Conservation (phyloP, 371 early-diverging fungal species). For the Massospora cicadina region DNA sequence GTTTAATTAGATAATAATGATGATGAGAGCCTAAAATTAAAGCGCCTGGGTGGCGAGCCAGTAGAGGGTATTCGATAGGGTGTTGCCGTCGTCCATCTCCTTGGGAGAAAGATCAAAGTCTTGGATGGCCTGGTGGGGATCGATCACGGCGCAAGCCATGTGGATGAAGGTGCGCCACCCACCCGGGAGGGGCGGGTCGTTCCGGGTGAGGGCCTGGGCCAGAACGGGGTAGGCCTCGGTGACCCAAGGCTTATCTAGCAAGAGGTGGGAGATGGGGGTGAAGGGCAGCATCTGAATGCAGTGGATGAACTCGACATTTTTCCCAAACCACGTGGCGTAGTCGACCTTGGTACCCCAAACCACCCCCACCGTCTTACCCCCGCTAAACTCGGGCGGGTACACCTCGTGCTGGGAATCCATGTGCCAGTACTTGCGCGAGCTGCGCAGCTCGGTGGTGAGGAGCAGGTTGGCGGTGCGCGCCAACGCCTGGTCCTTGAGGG, state of each 20-base stretch:
- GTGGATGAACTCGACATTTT: constrained; percentile 38
- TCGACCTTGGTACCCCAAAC: constrained; percentile 51
- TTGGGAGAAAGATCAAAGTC: not conserved
- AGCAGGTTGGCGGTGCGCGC: constrained; percentile 25
- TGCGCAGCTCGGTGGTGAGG: constrained; percentile 31
- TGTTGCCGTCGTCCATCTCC: constrained; percentile 37
- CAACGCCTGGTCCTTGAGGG: constrained; percentile 21
- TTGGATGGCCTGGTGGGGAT: constrained; percentile 15
- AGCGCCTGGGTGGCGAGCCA: constrained; percentile 26
- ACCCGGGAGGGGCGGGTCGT: constrained; percentile 15
- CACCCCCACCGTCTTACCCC: constrained; percentile 51
- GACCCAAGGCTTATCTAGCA: constrained; percentile 36
- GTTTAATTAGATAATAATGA: not conserved
- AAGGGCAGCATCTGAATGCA: constrained; percentile 67
- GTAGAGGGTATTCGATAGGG: constrained; percentile 33
- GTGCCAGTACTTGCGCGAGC: constrained; percentile 41
- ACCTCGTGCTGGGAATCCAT: constrained; percentile 18
- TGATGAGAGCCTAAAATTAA: no score
- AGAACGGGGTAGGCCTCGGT: constrained; percentile 19
- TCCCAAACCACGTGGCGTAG: constrained; percentile 24
- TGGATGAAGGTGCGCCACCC: constrained; percentile 35
- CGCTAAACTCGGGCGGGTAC: constrained; percentile 25
- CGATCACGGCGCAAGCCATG: constrained; percentile 29
- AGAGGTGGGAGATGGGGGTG: constrained; percentile 38
- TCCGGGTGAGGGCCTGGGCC: constrained; percentile 14